Evolutionary conservation across 2,329 filamentous ascomycete genomes (phyloP).

Genomic region (Arthroderma uncinatum): DNA sequence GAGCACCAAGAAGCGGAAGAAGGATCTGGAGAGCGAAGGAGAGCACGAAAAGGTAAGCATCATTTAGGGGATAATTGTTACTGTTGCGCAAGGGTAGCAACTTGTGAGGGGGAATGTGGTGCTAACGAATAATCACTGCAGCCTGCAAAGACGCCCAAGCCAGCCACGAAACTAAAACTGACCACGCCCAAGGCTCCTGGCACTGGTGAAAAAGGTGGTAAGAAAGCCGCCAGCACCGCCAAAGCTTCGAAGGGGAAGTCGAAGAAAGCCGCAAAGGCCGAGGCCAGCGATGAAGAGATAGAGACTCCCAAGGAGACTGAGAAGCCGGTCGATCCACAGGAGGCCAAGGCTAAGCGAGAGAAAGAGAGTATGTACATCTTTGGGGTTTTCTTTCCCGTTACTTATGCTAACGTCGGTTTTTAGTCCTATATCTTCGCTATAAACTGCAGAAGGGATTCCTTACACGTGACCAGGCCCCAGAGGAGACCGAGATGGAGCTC

Average conservation of each 20-base stretch:
- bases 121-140: slow-evolving; percentile 25
- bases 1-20: slow-evolving; percentile 66
- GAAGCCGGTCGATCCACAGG: slow-evolving; percentile 44
- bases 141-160: slow-evolving; percentile 56
- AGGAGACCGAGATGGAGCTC: slow-evolving; percentile 52
- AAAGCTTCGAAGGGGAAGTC: slow-evolving; percentile 48
- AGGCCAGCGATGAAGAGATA: slow-evolving; percentile 45
- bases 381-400: background rate
- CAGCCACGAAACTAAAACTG: slow-evolving; percentile 41
- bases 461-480: slow-evolving; percentile 70
- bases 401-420: slow-evolving; percentile 7
- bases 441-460: slow-evolving; percentile 91
- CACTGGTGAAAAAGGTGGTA: slow-evolving; percentile 30
- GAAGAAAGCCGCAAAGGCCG: slow-evolving; percentile 50
- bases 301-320: slow-evolving; percentile 40
- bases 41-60: slow-evolving; percentile 53
- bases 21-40: slow-evolving; percentile 58
- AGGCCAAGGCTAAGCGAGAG: slow-evolving; percentile 47
- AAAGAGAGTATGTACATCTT: slow-evolving; percentile 39
- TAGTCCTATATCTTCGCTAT: slow-evolving; percentile 85
- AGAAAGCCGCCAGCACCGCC: slow-evolving; percentile 40
- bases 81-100: background rate
- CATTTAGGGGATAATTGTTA: background rate
- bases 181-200: slow-evolving; percentile 49
- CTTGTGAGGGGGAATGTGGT: background rate